Conservation (phyloP, 2,329 filamentous ascomycete species). For the Chrysosporium keratinophilum region DNA sequence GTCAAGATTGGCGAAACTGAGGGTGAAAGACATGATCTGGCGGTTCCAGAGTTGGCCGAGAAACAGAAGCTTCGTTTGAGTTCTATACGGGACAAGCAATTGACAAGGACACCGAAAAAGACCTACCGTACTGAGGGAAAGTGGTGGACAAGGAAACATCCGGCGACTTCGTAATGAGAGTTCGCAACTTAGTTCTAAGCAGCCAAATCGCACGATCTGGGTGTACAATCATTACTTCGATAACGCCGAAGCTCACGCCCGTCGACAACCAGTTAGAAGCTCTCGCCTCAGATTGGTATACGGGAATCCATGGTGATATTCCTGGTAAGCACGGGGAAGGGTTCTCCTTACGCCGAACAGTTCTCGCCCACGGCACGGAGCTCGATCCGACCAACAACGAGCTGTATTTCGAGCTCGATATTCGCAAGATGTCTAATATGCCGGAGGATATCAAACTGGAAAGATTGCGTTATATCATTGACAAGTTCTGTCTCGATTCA, state of each 20-base stretch:
- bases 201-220: not conserved
- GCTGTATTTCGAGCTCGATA: constrained; percentile 11
- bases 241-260: not conserved
- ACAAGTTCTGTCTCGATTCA: not conserved
- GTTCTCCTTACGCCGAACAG: constrained; percentile 3
- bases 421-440: not conserved
- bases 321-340: constrained; percentile 5
- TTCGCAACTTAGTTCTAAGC: not conserved
- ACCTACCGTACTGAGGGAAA: no score
- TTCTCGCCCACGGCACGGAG: constrained; percentile 12
- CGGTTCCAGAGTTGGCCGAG: not conserved
- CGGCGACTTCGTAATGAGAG: no score
- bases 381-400: constrained; percentile 1
- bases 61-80: no score
- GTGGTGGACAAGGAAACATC: no score
- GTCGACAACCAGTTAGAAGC: not conserved
- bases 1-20: not conserved
- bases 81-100: no score
- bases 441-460: not conserved
- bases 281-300: not conserved
- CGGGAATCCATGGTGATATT: not conserved
- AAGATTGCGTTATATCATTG: not conserved
- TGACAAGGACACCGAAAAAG: no score
- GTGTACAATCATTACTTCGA: not conserved
- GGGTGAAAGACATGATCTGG: not conserved